Base-by-base conservation (phyloP, 768 basidiomycete species). In the Suillus luteus region DNA sequence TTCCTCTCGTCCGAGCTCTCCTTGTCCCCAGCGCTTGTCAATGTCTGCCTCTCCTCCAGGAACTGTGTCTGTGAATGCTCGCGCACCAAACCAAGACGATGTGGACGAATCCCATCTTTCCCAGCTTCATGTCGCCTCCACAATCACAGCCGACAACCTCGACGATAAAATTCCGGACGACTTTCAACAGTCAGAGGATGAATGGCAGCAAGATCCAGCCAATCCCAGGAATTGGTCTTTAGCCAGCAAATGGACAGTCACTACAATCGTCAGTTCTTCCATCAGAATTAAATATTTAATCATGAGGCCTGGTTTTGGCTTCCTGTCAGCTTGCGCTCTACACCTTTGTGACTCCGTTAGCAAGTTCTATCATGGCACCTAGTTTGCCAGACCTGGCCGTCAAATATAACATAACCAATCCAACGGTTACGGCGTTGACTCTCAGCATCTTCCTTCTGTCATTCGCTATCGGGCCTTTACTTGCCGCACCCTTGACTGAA, bases 161-260 rank as follows among this genome's bases (percentile, higher is more conserved):
- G 27, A 51, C 8, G 27, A 27, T 0, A 27, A 27, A 51, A 31
- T 31, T 31, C 15, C 15, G 15, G 49, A 51, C 4, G 3, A 17
- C 15, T 27, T 51, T 17, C 15, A 51, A 31, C 49, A 51, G 27
- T 31, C 9, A 17, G 27, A 51, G 3, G 49, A 51, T 17, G 49
- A 51, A 51, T 27, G 89, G 89, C 2, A 89, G 86, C 72, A 85
- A 89, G 62, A 77, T 85, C 1, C 78, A 89, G 15, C 15, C 49
- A 51, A 51, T 8, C 49, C 49, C 51, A 52, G 27, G 27, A 52
- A 52, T 52, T 52, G 51, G 51, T 10, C 51, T 52, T 9, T 4
- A 5, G 27, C 27, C 4, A 52, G 9, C 5, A 52, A 52, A 31
- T 52, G 51, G 51, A 52, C 27, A 27, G 24, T 9, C 51, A 52